Evolutionary conservation across 2,329 filamentous ascomycete species (phyloP).

Genomic region (Bipolaris oryzae): DNA sequence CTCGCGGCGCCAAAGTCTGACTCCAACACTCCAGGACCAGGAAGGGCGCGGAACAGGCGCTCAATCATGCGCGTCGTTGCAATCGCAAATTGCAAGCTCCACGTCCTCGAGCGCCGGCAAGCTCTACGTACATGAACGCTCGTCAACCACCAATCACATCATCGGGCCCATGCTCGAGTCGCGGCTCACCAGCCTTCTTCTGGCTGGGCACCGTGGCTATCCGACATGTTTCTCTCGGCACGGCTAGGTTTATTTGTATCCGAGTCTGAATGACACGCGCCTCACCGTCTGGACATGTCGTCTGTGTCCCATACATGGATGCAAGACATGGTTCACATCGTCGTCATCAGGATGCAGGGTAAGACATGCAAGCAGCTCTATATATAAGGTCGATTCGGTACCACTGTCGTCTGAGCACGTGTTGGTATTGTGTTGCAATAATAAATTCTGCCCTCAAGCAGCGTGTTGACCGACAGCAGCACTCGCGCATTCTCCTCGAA

Average conservation of each 20-base stretch:
- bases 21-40: conserved; percentile 2
- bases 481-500: neutral
- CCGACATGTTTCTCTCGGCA: neutral
- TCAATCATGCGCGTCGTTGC: conserved; percentile 13
- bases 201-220: conserved; percentile 7
- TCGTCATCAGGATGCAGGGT: neutral
- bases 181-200: conserved; percentile 10
- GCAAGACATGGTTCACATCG: neutral
- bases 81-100: conserved; percentile 14
- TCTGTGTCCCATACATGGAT: neutral
- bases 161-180: conserved; percentile 5
- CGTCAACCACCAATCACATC: conserved; percentile 16
- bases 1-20: conserved; percentile 11
- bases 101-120: conserved; percentile 15
- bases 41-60: neutral
- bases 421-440: neutral
- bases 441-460: neutral
- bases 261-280: neutral
- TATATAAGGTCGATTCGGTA: neutral
- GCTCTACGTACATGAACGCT: conserved; percentile 7
- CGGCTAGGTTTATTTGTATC: neutral
- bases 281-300: neutral
- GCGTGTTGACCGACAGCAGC: neutral
- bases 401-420: neutral
- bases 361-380: neutral